A percentile compares a stretch with the other conserved stretches of the same genome.
These are phyloP conservation scores for Phytomonas serpens DNA, from an alignment of 208 protist genomes.

Conservation along the genomic window DNA sequence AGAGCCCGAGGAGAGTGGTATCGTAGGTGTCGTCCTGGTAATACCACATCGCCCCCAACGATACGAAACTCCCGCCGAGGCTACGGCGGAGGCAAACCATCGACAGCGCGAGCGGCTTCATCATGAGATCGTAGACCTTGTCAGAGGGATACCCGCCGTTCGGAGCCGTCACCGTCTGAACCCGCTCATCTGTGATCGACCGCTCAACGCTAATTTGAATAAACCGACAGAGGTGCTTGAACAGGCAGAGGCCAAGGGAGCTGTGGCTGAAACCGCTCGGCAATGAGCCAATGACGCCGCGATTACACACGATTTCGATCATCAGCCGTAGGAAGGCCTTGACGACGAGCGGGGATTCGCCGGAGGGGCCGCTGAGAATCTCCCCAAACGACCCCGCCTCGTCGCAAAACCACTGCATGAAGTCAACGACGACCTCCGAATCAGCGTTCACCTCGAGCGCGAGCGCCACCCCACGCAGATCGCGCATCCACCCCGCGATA, in stretches of 20 bases:
- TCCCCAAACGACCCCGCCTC: constrained; percentile 31
- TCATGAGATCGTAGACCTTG: constrained; percentile 46
- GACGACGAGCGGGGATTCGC: constrained; percentile 52
- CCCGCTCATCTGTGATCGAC: constrained; percentile 46
- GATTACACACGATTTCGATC: constrained; percentile 33
- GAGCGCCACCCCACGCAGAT: constrained; percentile 59
- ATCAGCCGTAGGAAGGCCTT: constrained; percentile 66
- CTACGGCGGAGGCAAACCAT: constrained; percentile 55
- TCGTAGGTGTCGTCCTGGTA: constrained; percentile 84
- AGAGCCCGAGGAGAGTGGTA: constrained; percentile 42
- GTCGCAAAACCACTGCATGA: constrained; percentile 72
- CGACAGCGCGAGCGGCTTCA: constrained; percentile 73
- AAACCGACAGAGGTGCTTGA: constrained; percentile 57
- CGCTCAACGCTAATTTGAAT: constrained; percentile 56
- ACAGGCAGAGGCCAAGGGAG: constrained; percentile 62
- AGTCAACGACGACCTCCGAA: constrained; percentile 24
- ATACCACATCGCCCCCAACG: constrained; percentile 76
- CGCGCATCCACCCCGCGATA: constrained; percentile 79
- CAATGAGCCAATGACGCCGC: constrained; percentile 18
- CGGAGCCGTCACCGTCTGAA: constrained; percentile 22
- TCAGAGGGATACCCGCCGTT: constrained; percentile 11
- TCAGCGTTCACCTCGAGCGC: constrained; percentile 36
- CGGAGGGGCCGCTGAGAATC: constrained; percentile 26
- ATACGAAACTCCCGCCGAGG: constrained; percentile 58
- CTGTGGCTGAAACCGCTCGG: constrained; percentile 46